Conservation (phyloP, 345 rosid genomes). For the Schrenkiella parvula region DNA sequence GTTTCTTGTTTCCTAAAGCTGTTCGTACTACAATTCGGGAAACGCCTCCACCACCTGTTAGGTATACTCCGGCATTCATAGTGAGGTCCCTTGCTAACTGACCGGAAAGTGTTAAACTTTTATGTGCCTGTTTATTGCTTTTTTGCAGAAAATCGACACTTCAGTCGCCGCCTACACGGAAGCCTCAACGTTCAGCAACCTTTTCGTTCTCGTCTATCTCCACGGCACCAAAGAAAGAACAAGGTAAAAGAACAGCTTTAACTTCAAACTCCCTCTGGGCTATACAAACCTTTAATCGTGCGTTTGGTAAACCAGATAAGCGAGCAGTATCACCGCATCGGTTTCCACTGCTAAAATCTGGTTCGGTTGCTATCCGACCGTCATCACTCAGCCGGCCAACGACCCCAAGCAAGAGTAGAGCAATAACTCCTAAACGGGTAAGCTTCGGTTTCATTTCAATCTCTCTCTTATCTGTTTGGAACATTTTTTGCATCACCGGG, state of each 20-base stretch:
- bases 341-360: slow-evolving; percentile 79
- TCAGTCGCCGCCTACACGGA: slow-evolving; percentile 57
- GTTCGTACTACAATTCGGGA: slow-evolving; percentile 72
- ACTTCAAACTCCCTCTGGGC: background rate
- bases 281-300: background rate
- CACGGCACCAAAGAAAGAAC: slow-evolving; percentile 57
- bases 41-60: slow-evolving; percentile 48
- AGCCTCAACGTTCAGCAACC: slow-evolving; percentile 63
- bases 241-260: slow-evolving; percentile 35
- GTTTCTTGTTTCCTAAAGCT: slow-evolving; percentile 38
- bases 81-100: background rate
- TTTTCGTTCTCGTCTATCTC: slow-evolving; percentile 64
- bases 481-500: background rate
- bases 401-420: slow-evolving; percentile 61
- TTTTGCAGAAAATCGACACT: slow-evolving; percentile 55
- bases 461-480: background rate
- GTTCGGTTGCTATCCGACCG: slow-evolving; percentile 57
- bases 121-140: background rate
- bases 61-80: slow-evolving; percentile 35
- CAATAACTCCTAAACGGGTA: slow-evolving; percentile 70
- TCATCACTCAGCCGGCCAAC: slow-evolving; percentile 56
- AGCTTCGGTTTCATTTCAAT: slow-evolving; percentile 8
- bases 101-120: background rate
- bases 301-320: slow-evolving; percentile 48
- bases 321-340: slow-evolving; percentile 75